Base-by-base conservation (phyloP, 305 asterid genomes). In the Solanum hybrid region DNA sequence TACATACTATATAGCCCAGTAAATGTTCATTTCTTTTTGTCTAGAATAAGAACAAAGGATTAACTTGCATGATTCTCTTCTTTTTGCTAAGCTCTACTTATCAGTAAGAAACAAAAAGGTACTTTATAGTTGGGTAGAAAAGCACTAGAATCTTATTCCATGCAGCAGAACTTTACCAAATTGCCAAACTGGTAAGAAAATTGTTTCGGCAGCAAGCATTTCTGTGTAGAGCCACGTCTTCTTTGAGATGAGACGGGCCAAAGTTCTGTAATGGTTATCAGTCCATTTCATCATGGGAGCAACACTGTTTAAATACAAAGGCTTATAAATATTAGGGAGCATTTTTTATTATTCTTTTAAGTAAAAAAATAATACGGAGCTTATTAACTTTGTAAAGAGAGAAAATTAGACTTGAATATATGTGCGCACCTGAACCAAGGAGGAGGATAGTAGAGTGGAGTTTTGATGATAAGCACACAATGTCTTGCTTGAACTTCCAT, bases 241-340 rank as follows among this genome's bases (percentile, higher is more conserved):
- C 90, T 95, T 96, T 18, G 98, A 91, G 87, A 97, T 93, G 90
- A 97, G 91, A 75, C 97, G 97, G 82, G 97, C 98, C 95, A 96
- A 90, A 91, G 99, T 96, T 90, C 99, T 95, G 90, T 88, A 97
- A 89, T 95, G 96, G 90, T 94, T 96, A 94, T 97, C 96, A 6
- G 98, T 96, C 95, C 92, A 95, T 4, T 97, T 98, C 98, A 97
- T 97, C 98, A 97, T 96, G 35, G 99, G 99, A 42, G 99, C 96
- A 90, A 96, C 92, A 92, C 99, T 97, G 95, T 87, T 89, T 78
- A 90, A 89, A 36, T 61, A 61, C 42, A 76, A 76, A 46, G 85
- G 88, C 33, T 29, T 81, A 14, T 26, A 51, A 88, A 57, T 31
- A 85, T 57, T 57, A 85, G 29, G 46, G 88, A 31, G 31, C 7